phyloP scores from a whole-genome alignment of 768 basidiomycete genomes.

The Psilocybe subaeruginosa region DNA sequence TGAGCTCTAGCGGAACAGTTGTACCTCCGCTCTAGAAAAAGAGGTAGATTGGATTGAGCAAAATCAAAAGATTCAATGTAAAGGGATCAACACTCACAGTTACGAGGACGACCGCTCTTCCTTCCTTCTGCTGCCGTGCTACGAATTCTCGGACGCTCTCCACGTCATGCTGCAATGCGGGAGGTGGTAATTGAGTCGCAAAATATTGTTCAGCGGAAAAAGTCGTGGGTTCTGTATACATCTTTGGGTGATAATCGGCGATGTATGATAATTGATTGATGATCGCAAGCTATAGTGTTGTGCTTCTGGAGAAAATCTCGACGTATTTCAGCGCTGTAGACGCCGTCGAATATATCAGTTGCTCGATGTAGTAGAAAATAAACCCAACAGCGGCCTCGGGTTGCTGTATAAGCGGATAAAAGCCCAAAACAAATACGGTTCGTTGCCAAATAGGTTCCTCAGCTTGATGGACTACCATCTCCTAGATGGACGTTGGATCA shows the following conservation, averaged over 20 bases:
- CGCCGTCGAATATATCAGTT: background rate
- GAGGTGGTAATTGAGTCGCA: conserved; percentile 80
- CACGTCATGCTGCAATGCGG: conserved; percentile 70
- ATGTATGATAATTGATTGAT: background rate
- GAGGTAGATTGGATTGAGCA: conserved; percentile 10
- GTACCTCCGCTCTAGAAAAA: conserved; percentile 89
- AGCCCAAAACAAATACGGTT: background rate
- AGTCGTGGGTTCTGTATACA: conserved; percentile 38
- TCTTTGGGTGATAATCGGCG: conserved; percentile 12
- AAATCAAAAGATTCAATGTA: background rate
- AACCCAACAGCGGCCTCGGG: conserved; percentile 2
- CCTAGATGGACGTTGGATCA: background rate
- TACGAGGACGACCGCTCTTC: conserved; percentile 86
- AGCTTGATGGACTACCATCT: background rate
- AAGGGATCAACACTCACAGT: conserved; percentile 61
- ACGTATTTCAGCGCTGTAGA: background rate
- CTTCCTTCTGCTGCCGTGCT: conserved; percentile 59
- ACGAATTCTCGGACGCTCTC: conserved; percentile 71
- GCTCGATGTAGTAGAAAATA: conserved; percentile 1
- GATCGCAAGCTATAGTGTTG: background rate
- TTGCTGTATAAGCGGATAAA: conserved; percentile 5
- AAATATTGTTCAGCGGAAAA: conserved; percentile 94
- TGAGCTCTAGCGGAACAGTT: conserved; percentile 96
- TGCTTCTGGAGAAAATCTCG: background rate
- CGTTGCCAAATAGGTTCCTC: background rate